A percentile compares a stretch with the other conserved stretches of the same genome.
Conservation (phyloP, 2,329 filamentous ascomycete genomes). For the Daldinia eschscholtzii region DNA sequence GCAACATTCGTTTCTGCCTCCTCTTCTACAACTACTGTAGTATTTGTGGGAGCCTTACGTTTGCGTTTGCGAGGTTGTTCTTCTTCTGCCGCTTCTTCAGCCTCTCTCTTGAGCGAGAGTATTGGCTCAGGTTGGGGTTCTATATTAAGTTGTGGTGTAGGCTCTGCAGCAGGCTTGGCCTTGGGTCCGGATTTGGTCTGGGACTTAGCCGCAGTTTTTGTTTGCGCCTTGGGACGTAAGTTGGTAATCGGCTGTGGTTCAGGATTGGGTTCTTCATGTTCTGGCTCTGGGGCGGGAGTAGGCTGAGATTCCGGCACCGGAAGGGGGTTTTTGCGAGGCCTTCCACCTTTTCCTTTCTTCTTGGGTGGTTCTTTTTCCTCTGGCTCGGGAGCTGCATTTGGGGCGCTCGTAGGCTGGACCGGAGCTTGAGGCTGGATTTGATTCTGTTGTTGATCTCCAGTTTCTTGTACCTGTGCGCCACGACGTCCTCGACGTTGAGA, state of each 20-base stretch:
- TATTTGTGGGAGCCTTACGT: slow-evolving; percentile 37
- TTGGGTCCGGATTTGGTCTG: slow-evolving; percentile 21
- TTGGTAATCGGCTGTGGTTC: slow-evolving; percentile 6
- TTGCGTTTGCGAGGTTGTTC: slow-evolving; percentile 49
- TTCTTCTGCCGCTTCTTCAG: slow-evolving; percentile 28
- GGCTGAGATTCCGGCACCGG: slow-evolving; percentile 43
- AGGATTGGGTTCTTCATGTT: slow-evolving; percentile 16
- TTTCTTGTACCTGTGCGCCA: slow-evolving; percentile 45
- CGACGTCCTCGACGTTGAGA: slow-evolving; percentile 49
- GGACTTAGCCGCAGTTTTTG: background rate
- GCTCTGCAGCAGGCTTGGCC: slow-evolving; percentile 8
- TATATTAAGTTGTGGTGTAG: background rate
- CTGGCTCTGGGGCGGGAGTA: slow-evolving; percentile 30
- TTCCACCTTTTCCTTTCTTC: slow-evolving; percentile 52
- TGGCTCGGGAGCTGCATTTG: slow-evolving; percentile 32
- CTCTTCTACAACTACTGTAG: slow-evolving; percentile 12
- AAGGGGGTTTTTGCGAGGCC: slow-evolving; percentile 50
- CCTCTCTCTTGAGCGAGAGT: slow-evolving; percentile 26
- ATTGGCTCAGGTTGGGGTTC: slow-evolving; percentile 25
- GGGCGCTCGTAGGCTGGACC: slow-evolving; percentile 20
- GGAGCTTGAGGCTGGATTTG: slow-evolving; percentile 14
- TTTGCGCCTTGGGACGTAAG: background rate
- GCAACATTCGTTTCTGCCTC: slow-evolving; percentile 36
- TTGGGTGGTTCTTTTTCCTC: slow-evolving; percentile 46
- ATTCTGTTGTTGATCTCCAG: slow-evolving; percentile 23